These are phyloP conservation scores for Pleodorina starrii DNA, from an alignment of 139 green algal species.

Conservation along the genomic window DNA sequence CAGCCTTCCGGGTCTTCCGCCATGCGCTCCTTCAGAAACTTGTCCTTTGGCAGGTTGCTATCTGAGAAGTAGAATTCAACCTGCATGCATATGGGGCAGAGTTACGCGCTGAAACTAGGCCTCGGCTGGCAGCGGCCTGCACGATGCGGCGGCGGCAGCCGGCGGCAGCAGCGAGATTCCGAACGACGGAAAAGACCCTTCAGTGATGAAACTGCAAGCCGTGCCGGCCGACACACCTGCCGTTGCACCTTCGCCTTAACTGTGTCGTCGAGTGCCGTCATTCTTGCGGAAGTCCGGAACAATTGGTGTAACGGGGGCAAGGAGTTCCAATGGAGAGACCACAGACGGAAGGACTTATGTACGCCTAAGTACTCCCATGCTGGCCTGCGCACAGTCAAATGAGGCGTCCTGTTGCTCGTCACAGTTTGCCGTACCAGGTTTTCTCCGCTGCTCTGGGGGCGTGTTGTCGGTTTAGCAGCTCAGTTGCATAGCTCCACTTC, in stretches of 20 bases:
- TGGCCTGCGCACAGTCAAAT: too few relatives aligned
- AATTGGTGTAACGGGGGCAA: background rate
- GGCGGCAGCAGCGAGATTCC: background rate
- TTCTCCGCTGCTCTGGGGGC: too few relatives aligned
- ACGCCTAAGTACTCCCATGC: too few relatives aligned
- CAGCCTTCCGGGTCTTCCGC: constrained; percentile 76
- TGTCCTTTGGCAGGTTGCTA: constrained; percentile 90
- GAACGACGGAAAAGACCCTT: background rate
- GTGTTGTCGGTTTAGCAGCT: too few relatives aligned
- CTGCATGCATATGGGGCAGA: constrained; percentile 61
- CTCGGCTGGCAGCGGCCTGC: background rate
- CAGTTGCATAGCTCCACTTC: too few relatives aligned
- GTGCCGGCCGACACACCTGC: constrained; percentile 38
- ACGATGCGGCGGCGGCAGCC: background rate
- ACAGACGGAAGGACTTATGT: too few relatives aligned
- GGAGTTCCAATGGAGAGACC: background rate
- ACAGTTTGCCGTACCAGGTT: too few relatives aligned
- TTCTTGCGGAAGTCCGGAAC: background rate
- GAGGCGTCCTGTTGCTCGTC: too few relatives aligned
- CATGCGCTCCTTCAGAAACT: constrained; percentile 83
- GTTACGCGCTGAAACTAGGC: background rate
- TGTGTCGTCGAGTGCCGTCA: constrained; percentile 6
- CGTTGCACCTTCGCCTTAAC: constrained; percentile 50
- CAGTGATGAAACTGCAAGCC: background rate
- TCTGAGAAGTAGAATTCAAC: constrained; percentile 97